These are phyloP conservation scores for Scheffersomyces segobiensis DNA, from an alignment of 1,139 yeast species.

Conservation along the genomic window DNA sequence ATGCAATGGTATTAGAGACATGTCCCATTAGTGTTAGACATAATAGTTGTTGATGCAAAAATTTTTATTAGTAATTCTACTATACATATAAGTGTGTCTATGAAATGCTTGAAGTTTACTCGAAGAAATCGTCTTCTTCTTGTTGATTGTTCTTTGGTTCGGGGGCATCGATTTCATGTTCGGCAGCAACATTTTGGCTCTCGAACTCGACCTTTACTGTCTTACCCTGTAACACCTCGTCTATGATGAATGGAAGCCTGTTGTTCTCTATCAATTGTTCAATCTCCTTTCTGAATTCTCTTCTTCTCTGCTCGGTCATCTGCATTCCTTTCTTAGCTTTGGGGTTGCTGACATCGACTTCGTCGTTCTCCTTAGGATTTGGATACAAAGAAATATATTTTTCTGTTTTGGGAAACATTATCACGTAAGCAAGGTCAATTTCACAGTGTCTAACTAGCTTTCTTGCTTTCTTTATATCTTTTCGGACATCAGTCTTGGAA, in stretches of 20 bases:
- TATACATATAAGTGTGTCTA: constrained; percentile 10
- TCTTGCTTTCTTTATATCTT: constrained; percentile 53
- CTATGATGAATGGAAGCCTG: constrained; percentile 57
- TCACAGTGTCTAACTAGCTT: constrained; percentile 58
- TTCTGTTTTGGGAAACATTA: constrained; percentile 74
- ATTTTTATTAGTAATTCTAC: constrained; percentile 4
- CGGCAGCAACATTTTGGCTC: constrained; percentile 11
- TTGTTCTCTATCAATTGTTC: constrained; percentile 51
- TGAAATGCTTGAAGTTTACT: constrained; percentile 14
- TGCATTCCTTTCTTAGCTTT: constrained; percentile 48
- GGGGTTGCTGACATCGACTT: constrained; percentile 29
- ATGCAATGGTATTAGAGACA: too few relatives aligned
- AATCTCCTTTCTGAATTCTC: constrained; percentile 51
- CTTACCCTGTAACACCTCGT: constrained; percentile 57
- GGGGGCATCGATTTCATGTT: constrained; percentile 46
- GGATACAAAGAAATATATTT: constrained; percentile 84
- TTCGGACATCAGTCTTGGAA: constrained; percentile 43
- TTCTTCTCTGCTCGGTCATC: constrained; percentile 51
- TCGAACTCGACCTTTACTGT: constrained; percentile 23
- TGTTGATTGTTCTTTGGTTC: constrained; percentile 19
- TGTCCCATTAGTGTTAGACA: too few relatives aligned
- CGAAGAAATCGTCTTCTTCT: constrained; percentile 48
- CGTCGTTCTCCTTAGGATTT: constrained; percentile 26
- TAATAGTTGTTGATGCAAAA: too few relatives aligned
- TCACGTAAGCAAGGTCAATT: constrained; percentile 74